Conservation (phyloP, 2,329 filamentous ascomycete genomes). For the Cadophora sp. region DNA sequence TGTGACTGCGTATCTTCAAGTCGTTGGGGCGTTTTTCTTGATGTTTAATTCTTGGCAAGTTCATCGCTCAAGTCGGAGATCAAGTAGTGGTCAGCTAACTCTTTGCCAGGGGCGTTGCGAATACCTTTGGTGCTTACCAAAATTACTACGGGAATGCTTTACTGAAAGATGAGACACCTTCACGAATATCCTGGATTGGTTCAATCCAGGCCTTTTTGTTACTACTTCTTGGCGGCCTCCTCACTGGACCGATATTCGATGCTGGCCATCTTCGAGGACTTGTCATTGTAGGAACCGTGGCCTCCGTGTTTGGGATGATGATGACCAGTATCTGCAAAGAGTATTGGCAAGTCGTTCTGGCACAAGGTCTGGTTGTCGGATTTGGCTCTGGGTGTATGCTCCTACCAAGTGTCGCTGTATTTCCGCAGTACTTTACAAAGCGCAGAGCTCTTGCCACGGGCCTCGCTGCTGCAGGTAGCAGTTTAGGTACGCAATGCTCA, state of each 20-base stretch:
- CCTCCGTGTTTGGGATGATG: slow-evolving; percentile 53
- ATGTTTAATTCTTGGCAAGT: slow-evolving; percentile 61
- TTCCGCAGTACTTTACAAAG: slow-evolving; percentile 57
- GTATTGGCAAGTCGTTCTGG: slow-evolving; percentile 61
- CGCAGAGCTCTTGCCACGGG: slow-evolving; percentile 46
- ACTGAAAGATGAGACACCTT: slow-evolving; percentile 46
- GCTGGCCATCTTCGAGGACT: slow-evolving; percentile 34
- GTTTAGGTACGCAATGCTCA: slow-evolving; percentile 45
- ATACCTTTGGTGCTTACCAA: slow-evolving; percentile 49
- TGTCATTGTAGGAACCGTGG: slow-evolving; percentile 37
- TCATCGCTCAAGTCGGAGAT: neutral
- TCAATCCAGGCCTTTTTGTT: slow-evolving; percentile 55
- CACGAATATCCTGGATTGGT: slow-evolving; percentile 56
- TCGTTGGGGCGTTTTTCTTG: slow-evolving; percentile 57
- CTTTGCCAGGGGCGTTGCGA: slow-evolving; percentile 33
- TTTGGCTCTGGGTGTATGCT: slow-evolving; percentile 59
- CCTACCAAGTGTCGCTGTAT: slow-evolving; percentile 66
- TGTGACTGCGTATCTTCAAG: slow-evolving; percentile 61
- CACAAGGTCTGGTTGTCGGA: slow-evolving; percentile 60
- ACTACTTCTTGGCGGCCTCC: slow-evolving; percentile 45
- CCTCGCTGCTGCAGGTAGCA: slow-evolving; percentile 46
- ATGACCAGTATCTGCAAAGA: slow-evolving; percentile 47
- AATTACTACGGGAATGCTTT: slow-evolving; percentile 50
- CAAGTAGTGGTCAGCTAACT: neutral
- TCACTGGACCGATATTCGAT: slow-evolving; percentile 39